Percentiles rank a stretch among this genome's conserved stretches.
phyloP scores from a whole-genome alignment of 345 rosid genomes.

The Trapa incisa region DNA sequence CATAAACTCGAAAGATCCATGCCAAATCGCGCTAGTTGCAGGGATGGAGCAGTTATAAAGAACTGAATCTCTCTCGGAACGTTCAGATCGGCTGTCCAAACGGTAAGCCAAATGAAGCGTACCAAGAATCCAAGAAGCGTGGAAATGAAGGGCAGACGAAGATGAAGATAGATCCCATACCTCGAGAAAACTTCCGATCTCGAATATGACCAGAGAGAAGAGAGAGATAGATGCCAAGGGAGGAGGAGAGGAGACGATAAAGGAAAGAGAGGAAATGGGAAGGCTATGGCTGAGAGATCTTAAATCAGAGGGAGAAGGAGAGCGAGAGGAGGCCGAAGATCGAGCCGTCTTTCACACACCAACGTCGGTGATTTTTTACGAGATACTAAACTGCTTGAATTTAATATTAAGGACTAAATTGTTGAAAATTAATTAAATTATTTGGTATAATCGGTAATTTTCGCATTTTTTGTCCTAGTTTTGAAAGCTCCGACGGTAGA shows the following conservation, averaged over 20 bases:
- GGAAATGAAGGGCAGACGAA: neutral
- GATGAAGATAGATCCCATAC: neutral
- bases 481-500: too few relatives aligned
- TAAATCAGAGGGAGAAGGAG: neutral
- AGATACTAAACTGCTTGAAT: too few relatives aligned
- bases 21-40: neutral
- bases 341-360: neutral
- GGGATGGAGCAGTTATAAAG: neutral
- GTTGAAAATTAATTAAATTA: too few relatives aligned
- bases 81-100: neutral
- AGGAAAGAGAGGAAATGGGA: neutral
- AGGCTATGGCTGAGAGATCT: neutral
- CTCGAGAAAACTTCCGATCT: slow-evolving; percentile 1
- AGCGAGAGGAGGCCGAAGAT: neutral
- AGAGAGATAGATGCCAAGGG: neutral
- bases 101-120: neutral
- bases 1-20: neutral
- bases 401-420: too few relatives aligned
- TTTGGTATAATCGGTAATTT: too few relatives aligned
- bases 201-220: neutral
- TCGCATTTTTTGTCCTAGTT: too few relatives aligned
- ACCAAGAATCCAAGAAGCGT: neutral
- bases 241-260: neutral
- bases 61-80: neutral
- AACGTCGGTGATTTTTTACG: neutral